These are phyloP conservation scores for Fusarium sp. DNA, from an alignment of 2,329 filamentous ascomycete genomes.

Conservation along the genomic window DNA sequence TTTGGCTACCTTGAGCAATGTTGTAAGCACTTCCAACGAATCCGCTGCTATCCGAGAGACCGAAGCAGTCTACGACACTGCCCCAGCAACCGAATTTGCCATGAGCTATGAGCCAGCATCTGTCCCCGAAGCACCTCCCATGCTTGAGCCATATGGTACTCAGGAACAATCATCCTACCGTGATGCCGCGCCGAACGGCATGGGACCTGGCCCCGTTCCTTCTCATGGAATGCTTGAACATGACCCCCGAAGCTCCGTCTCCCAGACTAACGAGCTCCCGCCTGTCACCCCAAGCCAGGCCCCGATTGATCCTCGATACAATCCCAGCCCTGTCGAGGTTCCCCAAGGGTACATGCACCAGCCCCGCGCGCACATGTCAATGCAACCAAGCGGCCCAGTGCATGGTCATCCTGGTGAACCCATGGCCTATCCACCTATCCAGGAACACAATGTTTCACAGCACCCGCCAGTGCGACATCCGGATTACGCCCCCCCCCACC, in stretches of 20 bases:
- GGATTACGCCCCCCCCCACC: constrained; percentile 44
- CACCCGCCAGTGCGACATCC: constrained; percentile 42
- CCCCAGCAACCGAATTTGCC: not conserved
- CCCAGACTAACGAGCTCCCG: constrained; percentile 40
- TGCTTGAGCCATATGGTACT: constrained; percentile 8
- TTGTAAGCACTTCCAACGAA: constrained; percentile 43
- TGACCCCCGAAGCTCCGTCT: constrained; percentile 36
- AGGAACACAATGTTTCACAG: constrained; percentile 40
- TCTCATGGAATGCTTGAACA: constrained; percentile 25
- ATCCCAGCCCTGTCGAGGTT: constrained; percentile 38
- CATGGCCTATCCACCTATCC: constrained; percentile 43
- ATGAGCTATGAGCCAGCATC: constrained; percentile 19
- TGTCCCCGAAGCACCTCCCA: constrained; percentile 11
- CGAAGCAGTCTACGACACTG: not conserved
- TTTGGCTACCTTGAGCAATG: constrained; percentile 50
- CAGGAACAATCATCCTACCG: constrained; percentile 25
- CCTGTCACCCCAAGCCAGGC: constrained; percentile 36
- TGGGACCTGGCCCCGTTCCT: not conserved
- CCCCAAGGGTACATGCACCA: constrained; percentile 42
- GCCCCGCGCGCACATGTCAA: constrained; percentile 37
- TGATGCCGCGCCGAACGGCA: constrained; percentile 15
- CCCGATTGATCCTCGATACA: constrained; percentile 40
- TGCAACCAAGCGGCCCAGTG: constrained; percentile 39
- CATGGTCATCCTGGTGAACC: constrained; percentile 39
- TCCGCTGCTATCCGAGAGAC: constrained; percentile 15